Base-by-base conservation (phyloP, 257 asterid species). In the Solanum chiquidenum region DNA sequence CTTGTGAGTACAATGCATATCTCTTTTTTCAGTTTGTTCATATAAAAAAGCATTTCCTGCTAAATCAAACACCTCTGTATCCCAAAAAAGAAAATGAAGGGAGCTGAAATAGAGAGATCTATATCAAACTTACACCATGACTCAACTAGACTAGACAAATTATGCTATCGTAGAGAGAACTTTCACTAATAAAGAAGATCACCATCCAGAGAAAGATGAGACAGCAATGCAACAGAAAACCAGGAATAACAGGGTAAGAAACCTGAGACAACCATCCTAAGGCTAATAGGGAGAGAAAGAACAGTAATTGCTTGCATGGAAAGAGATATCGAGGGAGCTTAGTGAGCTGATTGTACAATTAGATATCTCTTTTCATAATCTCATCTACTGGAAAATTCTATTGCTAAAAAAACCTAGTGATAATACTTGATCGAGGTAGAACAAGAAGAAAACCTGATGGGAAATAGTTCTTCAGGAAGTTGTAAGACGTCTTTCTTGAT, bases 381-480 rank as follows among this genome's bases (percentile, higher is more conserved):
- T 49, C 69, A 27, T 49, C 69, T 49, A 52, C 10, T 29, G 86
- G 44, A 52, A 6, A 82, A 29, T 49, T 82, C 18, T 82, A 49
- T 29, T 18, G 44, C 86, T 29, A 49, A 49, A 82, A 82, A 82
- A 31, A 9, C 29, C 44, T 82, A 49, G 25, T 9, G 60, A 82
- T 31, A 82, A 60, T 27, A 40, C 85, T 11, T 83, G 46, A 66
- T 52, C 72, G 49, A 1, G 46, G 71, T 46, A 87, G 85, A 62
- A 68, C 52, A 88, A 87, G 83, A 77, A 58, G 69, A 90, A 88
- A 84, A 97, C 99, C 99, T 95, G 60, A 96, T 87, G 86, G 94
- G 96, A 33, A 90, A 86, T 86, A 92, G 88, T 91, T 97, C 99
- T 89, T 95, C 98, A 58, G 93, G 93, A 88, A 80, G 92, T 86